Base-by-base conservation (phyloP, 768 basidiomycete species). In the Cubamyces lactineus region DNA sequence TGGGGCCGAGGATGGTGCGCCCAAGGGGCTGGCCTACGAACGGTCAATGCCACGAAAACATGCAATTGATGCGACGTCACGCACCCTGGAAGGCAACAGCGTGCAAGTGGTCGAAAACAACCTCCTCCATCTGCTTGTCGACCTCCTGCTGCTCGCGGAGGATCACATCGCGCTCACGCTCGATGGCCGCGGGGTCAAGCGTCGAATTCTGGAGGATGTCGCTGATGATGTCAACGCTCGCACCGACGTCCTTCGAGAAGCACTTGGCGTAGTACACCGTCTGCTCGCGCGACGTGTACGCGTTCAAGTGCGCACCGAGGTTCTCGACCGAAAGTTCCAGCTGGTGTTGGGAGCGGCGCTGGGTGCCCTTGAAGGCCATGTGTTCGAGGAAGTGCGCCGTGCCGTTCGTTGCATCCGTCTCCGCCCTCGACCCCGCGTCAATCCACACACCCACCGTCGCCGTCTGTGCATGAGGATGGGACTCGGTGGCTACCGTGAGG, bases 381-480 rank as follows among this genome's bases (percentile, higher is more conserved):
- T 96, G 94, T 76, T 99, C 97, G 62, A 98, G 86, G 83, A 99
- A 99, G 79, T 98, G 97, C 47, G 97, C 97, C 11, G 94, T 95
- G 53, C 97, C 97, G 69, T 90, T 96, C 41, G 93, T 96, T 77
- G 86, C 86, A 79, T 94, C 89, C 49, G 91, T 96, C 84, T 99
- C 97, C 61, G 95, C 96, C 58, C 97, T 86, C 66, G 93, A 95
- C 66, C 97, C 97, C 61, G 97, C 96, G 74, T 98, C 96, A 70
- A 99, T 96, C 95, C 95, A 99, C 62, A 98, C 90, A 65, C 97
- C 97, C 39, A 98, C 94, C n/a, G 96, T 99, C 7, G 96, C 95
- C 0, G 97, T 98, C 77, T 96, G 91, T 4, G 94, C 89, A 74
- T 92, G 89, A 5, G 92, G 84, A 63, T 94, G 91, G 8, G 91